These are phyloP conservation scores for Prototheca wickerhamii DNA, from an alignment of 163 green algal genomes.

Conservation along the genomic window DNA sequence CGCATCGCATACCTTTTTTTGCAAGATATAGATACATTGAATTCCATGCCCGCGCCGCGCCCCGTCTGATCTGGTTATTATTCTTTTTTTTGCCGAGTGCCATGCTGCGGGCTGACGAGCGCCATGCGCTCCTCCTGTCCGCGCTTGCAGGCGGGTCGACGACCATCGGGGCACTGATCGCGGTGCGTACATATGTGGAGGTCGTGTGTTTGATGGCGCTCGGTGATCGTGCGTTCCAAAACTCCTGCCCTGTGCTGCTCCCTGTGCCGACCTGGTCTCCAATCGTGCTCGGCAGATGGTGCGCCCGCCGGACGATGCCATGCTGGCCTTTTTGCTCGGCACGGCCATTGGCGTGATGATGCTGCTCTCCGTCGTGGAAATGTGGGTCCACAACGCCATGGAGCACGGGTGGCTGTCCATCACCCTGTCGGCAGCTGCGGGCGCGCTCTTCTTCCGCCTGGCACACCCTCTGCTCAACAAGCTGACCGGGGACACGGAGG, in stretches of 20 bases:
- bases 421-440: constrained; percentile 26
- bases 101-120: too few species aligned
- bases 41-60: too few species aligned
- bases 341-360: constrained; percentile 81
- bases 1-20: too few species aligned
- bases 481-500: neutral
- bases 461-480: constrained; percentile 53
- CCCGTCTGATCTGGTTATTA: too few species aligned
- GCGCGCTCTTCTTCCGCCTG: constrained; percentile 46
- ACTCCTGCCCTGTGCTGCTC: too few species aligned
- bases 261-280: neutral
- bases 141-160: constrained; percentile 55
- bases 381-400: constrained; percentile 65
- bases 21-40: too few species aligned
- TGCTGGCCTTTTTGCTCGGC: constrained; percentile 70
- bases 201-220: constrained; percentile 26
- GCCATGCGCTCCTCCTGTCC: constrained; percentile 36
- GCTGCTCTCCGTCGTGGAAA: constrained; percentile 64
- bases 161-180: constrained; percentile 37
- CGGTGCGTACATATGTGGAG: constrained; percentile 10
- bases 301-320: constrained; percentile 40
- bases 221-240: too few species aligned
- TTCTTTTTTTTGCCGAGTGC: too few species aligned
- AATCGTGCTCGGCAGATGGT: constrained; percentile 46
- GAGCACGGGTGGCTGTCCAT: constrained; percentile 51